A percentile compares a stretch with the other conserved stretches of the same genome.
Conservation (phyloP, 108 stramenopile genomes). For the Nannochloropsis salina region DNA sequence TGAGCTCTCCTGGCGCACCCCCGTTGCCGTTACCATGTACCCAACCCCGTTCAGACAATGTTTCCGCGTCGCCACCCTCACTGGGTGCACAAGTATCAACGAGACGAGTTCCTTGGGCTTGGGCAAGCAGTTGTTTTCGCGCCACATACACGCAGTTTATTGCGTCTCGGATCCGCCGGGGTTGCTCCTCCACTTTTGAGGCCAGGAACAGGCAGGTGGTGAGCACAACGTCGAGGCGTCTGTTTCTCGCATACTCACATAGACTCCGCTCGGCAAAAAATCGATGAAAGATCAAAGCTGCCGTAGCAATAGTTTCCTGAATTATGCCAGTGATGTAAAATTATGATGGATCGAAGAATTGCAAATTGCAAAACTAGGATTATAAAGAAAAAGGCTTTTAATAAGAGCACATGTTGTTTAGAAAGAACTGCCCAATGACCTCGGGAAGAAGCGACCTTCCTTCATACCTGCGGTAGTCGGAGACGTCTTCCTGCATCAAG, state of each 20-base stretch:
- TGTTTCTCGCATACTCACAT: not conserved
- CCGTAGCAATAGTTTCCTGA: not conserved
- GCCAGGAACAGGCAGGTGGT: constrained; percentile 5
- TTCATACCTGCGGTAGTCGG: too few species aligned
- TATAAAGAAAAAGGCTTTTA: too few species aligned
- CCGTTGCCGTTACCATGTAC: not conserved
- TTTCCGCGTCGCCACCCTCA: not conserved
- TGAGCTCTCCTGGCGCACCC: not conserved
- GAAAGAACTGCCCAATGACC: too few species aligned
- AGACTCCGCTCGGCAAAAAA: not conserved
- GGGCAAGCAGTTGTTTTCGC: not conserved
- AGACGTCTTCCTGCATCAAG: too few species aligned
- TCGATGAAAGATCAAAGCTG: not conserved
- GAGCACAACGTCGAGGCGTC: not conserved
- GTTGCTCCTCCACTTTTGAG: not conserved
- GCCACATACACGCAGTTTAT: not conserved
- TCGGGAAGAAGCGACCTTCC: too few species aligned
- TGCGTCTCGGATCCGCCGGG: constrained; percentile 1
- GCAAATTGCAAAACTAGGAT: too few species aligned
- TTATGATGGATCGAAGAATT: too few species aligned
- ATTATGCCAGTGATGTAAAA: not conserved
- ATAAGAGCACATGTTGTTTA: too few species aligned
- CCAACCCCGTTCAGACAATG: not conserved
- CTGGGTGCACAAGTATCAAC: not conserved
- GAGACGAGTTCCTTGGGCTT: not conserved